These are phyloP conservation scores for Lizonia empirigonia DNA, from an alignment of 2,329 filamentous ascomycete species.

Conservation along the genomic window DNA sequence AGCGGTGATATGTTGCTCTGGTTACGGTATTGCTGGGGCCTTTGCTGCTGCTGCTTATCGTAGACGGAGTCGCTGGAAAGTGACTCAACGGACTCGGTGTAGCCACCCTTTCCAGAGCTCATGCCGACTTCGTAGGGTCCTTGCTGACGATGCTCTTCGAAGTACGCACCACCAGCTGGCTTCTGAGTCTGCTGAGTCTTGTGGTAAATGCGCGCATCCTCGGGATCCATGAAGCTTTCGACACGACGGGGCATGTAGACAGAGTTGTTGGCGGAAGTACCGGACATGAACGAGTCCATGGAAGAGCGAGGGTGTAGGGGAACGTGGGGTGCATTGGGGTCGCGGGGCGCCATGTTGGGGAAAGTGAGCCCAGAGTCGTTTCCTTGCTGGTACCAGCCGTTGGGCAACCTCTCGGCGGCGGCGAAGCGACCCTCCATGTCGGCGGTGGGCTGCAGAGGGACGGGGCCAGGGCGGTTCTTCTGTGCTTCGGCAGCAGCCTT, in stretches of 20 bases:
- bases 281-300: constrained; percentile 68
- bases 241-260: constrained; percentile 71
- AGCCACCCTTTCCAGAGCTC: constrained; percentile 33
- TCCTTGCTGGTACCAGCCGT: constrained; percentile 71
- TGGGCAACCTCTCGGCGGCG: constrained; percentile 68
- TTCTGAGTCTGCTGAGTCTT: constrained; percentile 63
- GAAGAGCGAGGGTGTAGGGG: constrained; percentile 65
- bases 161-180: constrained; percentile 53
- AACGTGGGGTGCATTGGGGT: constrained; percentile 53
- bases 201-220: constrained; percentile 75
- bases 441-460: constrained; percentile 74
- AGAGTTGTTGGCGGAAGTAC: constrained; percentile 62
- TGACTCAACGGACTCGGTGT: constrained; percentile 45
- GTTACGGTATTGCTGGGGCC: constrained; percentile 30
- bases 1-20: constrained; percentile 37
- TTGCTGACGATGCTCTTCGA: constrained; percentile 38
- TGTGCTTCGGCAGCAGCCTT: constrained; percentile 57
- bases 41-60: constrained; percentile 34
- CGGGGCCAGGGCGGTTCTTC: constrained; percentile 54
- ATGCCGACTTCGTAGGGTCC: constrained; percentile 35
- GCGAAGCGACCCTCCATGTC: constrained; percentile 80
- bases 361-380: constrained; percentile 70
- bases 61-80: constrained; percentile 46
- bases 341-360: constrained; percentile 54
- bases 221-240: constrained; percentile 77